Evolutionary conservation across 106 monocot genomes (phyloP).

Genomic region (Amphibolis antarctica): DNA sequence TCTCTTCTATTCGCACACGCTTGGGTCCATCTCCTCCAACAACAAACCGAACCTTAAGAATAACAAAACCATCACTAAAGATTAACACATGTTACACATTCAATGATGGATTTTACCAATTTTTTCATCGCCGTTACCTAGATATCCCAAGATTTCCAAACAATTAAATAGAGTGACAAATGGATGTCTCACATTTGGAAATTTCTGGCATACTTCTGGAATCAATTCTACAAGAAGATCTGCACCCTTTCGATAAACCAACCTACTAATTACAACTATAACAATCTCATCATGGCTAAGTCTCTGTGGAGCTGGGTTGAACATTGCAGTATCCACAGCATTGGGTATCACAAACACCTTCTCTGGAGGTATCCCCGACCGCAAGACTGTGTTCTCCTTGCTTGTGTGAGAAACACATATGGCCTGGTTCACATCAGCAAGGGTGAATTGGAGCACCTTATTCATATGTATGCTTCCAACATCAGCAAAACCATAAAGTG

Average conservation of each 20-base stretch:
- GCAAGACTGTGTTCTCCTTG: conserved; percentile 88
- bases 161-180: background rate
- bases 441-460: conserved; percentile 86
- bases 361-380: conserved; percentile 76
- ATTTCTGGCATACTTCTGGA: conserved; percentile 72
- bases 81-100: background rate
- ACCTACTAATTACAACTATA: conserved; percentile 86
- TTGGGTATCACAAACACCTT: conserved; percentile 91
- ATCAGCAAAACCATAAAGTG: conserved; percentile 92
- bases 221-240: conserved; percentile 97
- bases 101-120: no score
- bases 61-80: background rate
- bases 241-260: conserved; percentile 89
- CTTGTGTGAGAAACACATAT: conserved; percentile 98
- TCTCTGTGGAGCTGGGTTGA: conserved; percentile 59
- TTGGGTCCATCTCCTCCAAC: conserved; percentile 97
- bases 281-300: conserved; percentile 63
- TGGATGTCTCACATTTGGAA: conserved; percentile 70
- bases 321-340: conserved; percentile 96
- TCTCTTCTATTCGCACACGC: conserved; percentile 89
- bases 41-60: conserved; percentile 73
- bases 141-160: background rate
- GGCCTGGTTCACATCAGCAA: conserved; percentile 82
- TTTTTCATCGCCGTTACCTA: no score
- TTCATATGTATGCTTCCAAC: conserved; percentile 98